A percentile compares a stretch with the other conserved stretches of the same genome.
Conservation (phyloP, 202 grass and related monocot genomes). For the Carex arenaria region DNA sequence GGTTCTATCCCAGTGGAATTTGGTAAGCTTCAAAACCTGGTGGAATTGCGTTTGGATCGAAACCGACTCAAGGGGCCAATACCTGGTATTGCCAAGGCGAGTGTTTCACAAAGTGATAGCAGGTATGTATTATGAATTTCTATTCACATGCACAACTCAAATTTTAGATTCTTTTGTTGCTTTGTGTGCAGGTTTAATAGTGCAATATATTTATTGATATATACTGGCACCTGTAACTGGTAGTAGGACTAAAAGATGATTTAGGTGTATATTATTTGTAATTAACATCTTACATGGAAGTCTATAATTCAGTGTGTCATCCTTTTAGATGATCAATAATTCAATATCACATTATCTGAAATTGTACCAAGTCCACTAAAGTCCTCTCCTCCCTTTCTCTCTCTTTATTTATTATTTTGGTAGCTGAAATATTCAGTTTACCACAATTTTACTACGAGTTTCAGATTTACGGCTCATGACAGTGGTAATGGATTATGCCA, state of each 20-base stretch:
- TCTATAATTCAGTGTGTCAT: background rate
- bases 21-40: conserved; percentile 70
- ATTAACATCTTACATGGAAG: background rate
- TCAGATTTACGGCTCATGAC: conserved; percentile 39
- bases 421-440: background rate
- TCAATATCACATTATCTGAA: background rate
- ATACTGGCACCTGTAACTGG: background rate
- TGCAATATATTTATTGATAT: background rate
- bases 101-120: conserved; percentile 45
- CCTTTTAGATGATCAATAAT: background rate
- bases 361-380: background rate
- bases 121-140: conserved; percentile 40
- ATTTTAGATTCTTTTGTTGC: background rate
- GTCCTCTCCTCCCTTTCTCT: background rate
- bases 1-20: conserved; percentile 69
- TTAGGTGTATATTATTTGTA: background rate
- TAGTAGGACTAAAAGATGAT: background rate
- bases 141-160: background rate
- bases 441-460: background rate
- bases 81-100: conserved; percentile 40
- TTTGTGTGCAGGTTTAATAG: background rate
- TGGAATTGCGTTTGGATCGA: conserved; percentile 73
- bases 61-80: conserved; percentile 81
- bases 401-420: background rate
- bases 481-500: conserved; percentile 54